Conservation (phyloP, 495 filamentous ascomycete genomes). For the Daldinia bambusicola region DNA sequence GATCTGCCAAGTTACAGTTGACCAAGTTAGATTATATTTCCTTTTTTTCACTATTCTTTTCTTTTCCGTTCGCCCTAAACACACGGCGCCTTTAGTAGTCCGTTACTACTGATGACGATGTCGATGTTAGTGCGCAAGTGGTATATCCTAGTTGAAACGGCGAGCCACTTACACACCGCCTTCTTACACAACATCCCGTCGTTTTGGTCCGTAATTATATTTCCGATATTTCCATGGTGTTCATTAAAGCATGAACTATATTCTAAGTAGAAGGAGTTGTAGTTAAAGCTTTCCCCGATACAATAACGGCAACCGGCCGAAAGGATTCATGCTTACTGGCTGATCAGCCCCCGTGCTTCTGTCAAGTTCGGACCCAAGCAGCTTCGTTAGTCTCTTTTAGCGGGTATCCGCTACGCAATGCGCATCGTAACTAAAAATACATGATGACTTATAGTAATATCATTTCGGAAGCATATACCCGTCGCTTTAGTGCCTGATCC, state of each 20-base stretch:
- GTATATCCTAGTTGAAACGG: neutral
- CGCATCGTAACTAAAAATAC: conserved; percentile 10
- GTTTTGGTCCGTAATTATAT: neutral
- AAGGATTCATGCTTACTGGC: conserved; percentile 18
- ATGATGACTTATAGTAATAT: neutral
- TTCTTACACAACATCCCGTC: neutral
- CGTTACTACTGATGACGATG: neutral
- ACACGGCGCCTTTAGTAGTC: neutral
- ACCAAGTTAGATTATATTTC: neutral
- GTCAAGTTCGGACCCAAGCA: neutral
- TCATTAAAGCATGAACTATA: neutral
- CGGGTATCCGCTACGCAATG: conserved; percentile 13
- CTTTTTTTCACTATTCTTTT: neutral
- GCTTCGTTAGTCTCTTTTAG: conserved; percentile 14
- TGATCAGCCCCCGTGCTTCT: neutral
- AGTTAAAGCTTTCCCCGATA: conserved; percentile 9
- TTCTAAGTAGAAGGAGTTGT: too few species aligned
- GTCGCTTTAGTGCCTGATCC: neutral
- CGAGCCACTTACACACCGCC: neutral
- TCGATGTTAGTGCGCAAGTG: neutral
- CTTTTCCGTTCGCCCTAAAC: neutral
- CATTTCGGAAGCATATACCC: conserved; percentile 16
- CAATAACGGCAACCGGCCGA: conserved; percentile 15
- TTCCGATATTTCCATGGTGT: neutral
- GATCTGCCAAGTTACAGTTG: neutral